Evolutionary conservation across 2,329 filamentous ascomycete species (phyloP), one percentile per base, ranked within the genome.

Genomic region (Colletotrichum australisinense): DNA sequence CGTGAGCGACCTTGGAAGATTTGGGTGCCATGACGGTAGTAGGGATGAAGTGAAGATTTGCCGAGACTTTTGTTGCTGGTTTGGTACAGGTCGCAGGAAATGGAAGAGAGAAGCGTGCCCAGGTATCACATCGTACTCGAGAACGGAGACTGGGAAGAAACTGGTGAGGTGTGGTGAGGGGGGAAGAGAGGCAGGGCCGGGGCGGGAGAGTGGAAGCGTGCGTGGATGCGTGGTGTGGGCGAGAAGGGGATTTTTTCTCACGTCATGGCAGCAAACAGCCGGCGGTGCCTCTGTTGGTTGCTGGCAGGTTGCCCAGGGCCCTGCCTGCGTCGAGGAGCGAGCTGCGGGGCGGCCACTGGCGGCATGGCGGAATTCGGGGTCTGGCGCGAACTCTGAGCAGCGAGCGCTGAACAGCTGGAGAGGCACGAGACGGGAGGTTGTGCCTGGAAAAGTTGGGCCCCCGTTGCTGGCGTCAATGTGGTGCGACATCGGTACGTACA

Each of bases 1-100:
- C 83, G 62, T 83, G 81, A 56, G 75, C 78, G 75, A 81, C 81
- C 74, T 85, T 85, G 62, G 85, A 83, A 60, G 84, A 79, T 80
- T 88, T 88, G 63, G 86, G 86, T 26, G 86, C 81, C 86, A 88
- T 88, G 77, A 75, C 65, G 69, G 65, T 19, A 74, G 24, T 26
- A 26, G 12, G 19, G 8, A 28, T 49, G 28, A 30, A 49, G 62
- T 66, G 16, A 49, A 26, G 24, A 52, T 56, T 49, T 49, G 49
- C 62, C 67, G 49, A 66, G 35, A 55, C 35, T 49, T 67, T 66
- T 67, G 30, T 46, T 16, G 49, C 63, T 42, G 49, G n/a, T 38
- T 75, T 87, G 89, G 4, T 86, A 82, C 59, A 85, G 84, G 76
- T 85, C 89, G 49, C 83, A 85, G 65, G 30, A 77, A 78, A 12